phyloP scores from a whole-genome alignment of 2,329 filamentous ascomycete genomes.

The Colletotrichum caudatum region DNA sequence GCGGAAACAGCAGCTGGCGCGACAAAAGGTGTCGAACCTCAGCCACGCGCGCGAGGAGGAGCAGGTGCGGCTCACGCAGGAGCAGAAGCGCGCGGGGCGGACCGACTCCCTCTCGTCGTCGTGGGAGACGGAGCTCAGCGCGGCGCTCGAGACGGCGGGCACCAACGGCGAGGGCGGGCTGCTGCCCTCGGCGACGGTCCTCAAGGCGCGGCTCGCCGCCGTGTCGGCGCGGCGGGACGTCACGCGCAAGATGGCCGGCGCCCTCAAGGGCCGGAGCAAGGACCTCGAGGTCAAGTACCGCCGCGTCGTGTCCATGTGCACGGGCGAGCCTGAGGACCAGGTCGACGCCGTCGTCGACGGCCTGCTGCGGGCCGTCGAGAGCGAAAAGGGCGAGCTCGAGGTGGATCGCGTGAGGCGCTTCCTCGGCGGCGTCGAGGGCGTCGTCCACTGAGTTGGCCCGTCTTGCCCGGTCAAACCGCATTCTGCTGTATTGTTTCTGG shows the following conservation, averaged over 20 bases:
- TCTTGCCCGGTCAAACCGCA: neutral
- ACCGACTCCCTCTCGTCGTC: slow-evolving; percentile 60
- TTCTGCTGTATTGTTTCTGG: slow-evolving; percentile 3
- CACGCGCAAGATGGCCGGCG: slow-evolving; percentile 75
- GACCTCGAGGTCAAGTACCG: slow-evolving; percentile 91
- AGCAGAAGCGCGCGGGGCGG: slow-evolving; percentile 53
- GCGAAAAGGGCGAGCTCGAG: slow-evolving; percentile 82
- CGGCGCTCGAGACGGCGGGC: slow-evolving; percentile 54
- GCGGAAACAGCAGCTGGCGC: slow-evolving; percentile 72
- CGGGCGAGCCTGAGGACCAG: slow-evolving; percentile 79
- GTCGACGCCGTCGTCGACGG: slow-evolving; percentile 85
- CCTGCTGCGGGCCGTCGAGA: slow-evolving; percentile 88
- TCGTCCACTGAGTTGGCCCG: slow-evolving; percentile 53
- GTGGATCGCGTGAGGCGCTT: slow-evolving; percentile 83
- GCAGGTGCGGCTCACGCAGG: slow-evolving; percentile 61
- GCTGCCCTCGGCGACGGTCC: slow-evolving; percentile 69
- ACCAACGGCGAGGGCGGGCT: slow-evolving; percentile 55
- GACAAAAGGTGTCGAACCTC: slow-evolving; percentile 83
- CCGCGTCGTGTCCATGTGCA: slow-evolving; percentile 88
- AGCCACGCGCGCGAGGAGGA: slow-evolving; percentile 79
- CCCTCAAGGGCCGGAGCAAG: slow-evolving; percentile 81
- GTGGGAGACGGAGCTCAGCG: slow-evolving; percentile 67
- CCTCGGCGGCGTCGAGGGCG: slow-evolving; percentile 80
- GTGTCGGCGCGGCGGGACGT: slow-evolving; percentile 76
- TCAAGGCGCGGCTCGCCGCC: slow-evolving; percentile 77